Evolutionary conservation across 805 yeast genomes (phyloP).

Genomic region (Priceomyces haplophilus): DNA sequence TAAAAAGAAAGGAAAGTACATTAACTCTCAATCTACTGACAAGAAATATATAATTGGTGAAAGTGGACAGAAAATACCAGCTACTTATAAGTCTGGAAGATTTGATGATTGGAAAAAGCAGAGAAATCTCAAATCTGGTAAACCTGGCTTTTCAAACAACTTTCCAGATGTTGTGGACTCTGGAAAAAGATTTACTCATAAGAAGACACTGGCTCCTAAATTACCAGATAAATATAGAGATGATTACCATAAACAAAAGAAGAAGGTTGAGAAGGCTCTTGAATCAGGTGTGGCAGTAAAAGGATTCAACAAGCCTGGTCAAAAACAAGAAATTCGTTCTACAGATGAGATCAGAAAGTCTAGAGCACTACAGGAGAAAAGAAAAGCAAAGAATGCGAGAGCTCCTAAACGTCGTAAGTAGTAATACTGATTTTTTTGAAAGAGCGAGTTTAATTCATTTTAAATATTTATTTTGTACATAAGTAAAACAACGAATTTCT

Average conservation of each 20-base stretch:
- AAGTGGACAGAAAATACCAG: slow-evolving; percentile 89
- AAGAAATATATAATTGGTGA: slow-evolving; percentile 91
- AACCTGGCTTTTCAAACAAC: slow-evolving; percentile 55
- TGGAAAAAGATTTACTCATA: slow-evolving; percentile 62
- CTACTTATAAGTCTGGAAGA: slow-evolving; percentile 85
- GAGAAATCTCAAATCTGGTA: slow-evolving; percentile 52
- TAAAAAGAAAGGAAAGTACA: slow-evolving; percentile 84
- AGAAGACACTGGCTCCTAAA: slow-evolving; percentile 74
- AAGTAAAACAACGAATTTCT: background rate
- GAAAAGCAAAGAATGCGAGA: slow-evolving; percentile 82
- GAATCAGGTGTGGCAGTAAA: slow-evolving; percentile 71
- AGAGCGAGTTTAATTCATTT: background rate
- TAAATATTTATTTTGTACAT: slow-evolving; percentile 3
- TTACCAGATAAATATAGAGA: slow-evolving; percentile 89
- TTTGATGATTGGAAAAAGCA: slow-evolving; percentile 88
- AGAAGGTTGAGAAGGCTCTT: slow-evolving; percentile 74
- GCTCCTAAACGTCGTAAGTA: slow-evolving; percentile 42
- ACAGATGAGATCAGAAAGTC: slow-evolving; percentile 77
- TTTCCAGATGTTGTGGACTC: slow-evolving; percentile 25
- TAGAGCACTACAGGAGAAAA: slow-evolving; percentile 66
- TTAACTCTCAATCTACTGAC: slow-evolving; percentile 75
- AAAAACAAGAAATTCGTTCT: slow-evolving; percentile 56
- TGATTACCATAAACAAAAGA: slow-evolving; percentile 77
- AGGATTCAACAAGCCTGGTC: slow-evolving; percentile 54
- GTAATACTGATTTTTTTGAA: background rate